Evolutionary conservation across 441 rosid genomes (phyloP), one percentile per base, ranked within the genome.

Genomic region (Sinapis alba): DNA sequence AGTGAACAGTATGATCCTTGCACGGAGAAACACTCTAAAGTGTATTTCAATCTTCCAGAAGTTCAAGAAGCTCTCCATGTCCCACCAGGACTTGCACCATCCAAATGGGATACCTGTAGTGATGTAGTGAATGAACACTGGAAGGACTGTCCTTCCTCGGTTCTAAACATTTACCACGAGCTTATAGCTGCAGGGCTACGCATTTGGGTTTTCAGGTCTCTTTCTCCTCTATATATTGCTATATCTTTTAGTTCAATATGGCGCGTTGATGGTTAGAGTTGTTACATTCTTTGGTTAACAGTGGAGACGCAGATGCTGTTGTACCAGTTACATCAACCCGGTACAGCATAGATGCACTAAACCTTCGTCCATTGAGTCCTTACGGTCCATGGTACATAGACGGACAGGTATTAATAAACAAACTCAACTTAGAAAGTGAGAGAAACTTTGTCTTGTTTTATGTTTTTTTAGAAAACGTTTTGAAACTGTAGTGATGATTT

Each of bases 1-100:
- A 82, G 88, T n/a, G 92, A 92, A 73, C 83, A 87, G 79, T 95
- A 95, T 59, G 99, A 95, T 84, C 99, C 99, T 53, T 95, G 99
- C 86, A 91, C 99, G 0, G 99, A 95, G 82, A 76, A 81, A 77
- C 95, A 95, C 75, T 85, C 97, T 7, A 80, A 60, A 63, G 78
- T 80, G 18, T 95, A 93, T 79, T 95, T 95, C 86, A 95, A 91
- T 83, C 85, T 24, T 28, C 96, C 91, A 50, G 95, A 86, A 81
- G 99, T 95, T 83, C 94, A 90, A 71, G 66, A 75, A 68, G 93
- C 98, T 15, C 91, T 95, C 65, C 92, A 95, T 83, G 96, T 93
- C 81, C 74, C 83, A 62, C 74, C 88, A 61, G 83, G 85, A 80
- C 68, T 81, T 77, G 92, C 93, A 62, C 88, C 95, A 61, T 53